These are phyloP conservation scores for Blastobotrys robertii DNA, from an alignment of 805 yeast species.

Conservation along the genomic window DNA sequence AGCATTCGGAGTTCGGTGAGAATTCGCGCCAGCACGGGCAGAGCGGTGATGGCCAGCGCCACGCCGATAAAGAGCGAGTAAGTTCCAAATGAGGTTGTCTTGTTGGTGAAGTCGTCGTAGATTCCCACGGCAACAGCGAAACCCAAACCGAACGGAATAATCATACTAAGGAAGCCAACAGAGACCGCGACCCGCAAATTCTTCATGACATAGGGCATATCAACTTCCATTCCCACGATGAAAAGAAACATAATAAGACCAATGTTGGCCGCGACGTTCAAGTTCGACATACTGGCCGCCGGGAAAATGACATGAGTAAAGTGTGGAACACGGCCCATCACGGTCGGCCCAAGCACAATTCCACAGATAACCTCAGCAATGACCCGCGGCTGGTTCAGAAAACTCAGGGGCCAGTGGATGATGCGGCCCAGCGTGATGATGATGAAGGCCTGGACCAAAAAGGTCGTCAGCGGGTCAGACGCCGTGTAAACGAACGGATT, in stretches of 20 bases:
- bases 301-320: conserved; percentile 63
- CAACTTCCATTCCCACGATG: conserved; percentile 73
- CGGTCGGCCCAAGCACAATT: conserved; percentile 60
- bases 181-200: conserved; percentile 51
- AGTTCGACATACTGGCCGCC: conserved; percentile 46
- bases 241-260: conserved; percentile 70
- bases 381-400: conserved; percentile 64
- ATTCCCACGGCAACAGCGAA: conserved; percentile 61
- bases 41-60: conserved; percentile 77
- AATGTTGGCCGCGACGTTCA: conserved; percentile 59
- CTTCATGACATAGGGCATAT: conserved; percentile 50
- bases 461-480: conserved; percentile 54
- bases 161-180: conserved; percentile 65
- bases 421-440: conserved; percentile 45
- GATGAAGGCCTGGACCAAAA: conserved; percentile 48
- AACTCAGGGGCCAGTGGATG: conserved; percentile 50
- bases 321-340: conserved; percentile 58
- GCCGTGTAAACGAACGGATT: conserved; percentile 56
- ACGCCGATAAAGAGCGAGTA: conserved; percentile 75
- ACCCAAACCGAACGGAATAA: conserved; percentile 73
- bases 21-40: conserved; percentile 75
- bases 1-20: conserved; percentile 62
- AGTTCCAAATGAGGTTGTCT: conserved; percentile 50
- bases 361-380: conserved; percentile 78
- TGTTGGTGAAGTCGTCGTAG: conserved; percentile 35